Percentiles rank a stretch among this genome's conserved stretches.
phyloP scores from a whole-genome alignment of 768 basidiomycete species.

The Dentipellis sp. region DNA sequence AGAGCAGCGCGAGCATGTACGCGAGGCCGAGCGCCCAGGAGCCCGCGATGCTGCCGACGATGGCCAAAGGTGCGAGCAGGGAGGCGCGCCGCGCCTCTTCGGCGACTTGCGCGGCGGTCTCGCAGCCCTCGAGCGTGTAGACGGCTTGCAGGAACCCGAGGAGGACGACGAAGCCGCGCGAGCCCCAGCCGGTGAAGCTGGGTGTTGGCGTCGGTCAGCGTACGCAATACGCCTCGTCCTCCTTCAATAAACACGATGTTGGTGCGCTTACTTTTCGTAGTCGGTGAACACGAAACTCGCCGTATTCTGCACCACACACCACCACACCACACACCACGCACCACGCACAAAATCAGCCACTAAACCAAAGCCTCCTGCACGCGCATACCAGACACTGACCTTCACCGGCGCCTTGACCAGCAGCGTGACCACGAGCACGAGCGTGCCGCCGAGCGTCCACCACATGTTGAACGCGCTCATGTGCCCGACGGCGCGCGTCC shows the following conservation, averaged over 20 bases:
- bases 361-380: too few species aligned
- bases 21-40: slow-evolving; percentile 48
- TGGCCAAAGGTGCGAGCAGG: slow-evolving; percentile 45
- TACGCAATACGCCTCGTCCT: not conserved
- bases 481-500: slow-evolving; percentile 46
- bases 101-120: slow-evolving; percentile 55
- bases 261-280: slow-evolving; percentile 37
- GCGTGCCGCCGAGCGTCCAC: slow-evolving; percentile 53
- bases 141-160: slow-evolving; percentile 53
- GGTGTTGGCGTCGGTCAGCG: not conserved
- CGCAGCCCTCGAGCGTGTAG: slow-evolving; percentile 53
- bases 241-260: not conserved
- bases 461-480: slow-evolving; percentile 49
- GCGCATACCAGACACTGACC: too few species aligned
- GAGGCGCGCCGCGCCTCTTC: slow-evolving; percentile 50
- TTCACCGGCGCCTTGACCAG: slow-evolving; percentile 46
- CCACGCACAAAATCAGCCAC: too few species aligned
- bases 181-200: slow-evolving; percentile 49
- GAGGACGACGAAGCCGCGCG: slow-evolving; percentile 46
- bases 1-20: slow-evolving; percentile 52
- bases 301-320: slow-evolving; percentile 33
- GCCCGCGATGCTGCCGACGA: slow-evolving; percentile 46
- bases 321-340: too few species aligned
- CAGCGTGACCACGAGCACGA: slow-evolving; percentile 47
- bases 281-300: slow-evolving; percentile 47